Evolutionary conservation across 176 grass and related monocot species (phyloP), one percentile per base, ranked within the genome.

Genomic region (Pontederia paniculata): DNA sequence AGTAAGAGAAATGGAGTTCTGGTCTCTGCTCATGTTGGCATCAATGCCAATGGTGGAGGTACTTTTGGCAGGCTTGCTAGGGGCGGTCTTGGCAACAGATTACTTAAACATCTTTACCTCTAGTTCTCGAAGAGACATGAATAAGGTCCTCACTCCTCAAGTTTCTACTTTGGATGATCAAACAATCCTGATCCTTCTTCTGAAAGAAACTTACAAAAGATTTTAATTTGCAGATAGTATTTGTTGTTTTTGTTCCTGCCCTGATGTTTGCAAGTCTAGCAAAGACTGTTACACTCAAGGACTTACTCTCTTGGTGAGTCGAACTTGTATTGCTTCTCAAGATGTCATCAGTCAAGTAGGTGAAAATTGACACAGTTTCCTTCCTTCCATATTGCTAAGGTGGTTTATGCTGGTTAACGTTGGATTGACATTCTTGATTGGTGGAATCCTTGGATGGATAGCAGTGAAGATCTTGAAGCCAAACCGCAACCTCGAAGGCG

Each of bases 331-430:
- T 4, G 5, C 14, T 50, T 1, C 2, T 4, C 14, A 48, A 9
- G 12, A 65, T 44, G 1, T 60, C 37, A 21, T 12, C 2, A 6
- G 13, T 52, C 49, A 56, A 13, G 50, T 57, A 31, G 23, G 10
- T 45, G 14, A 16, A 17, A 68, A 2, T 46, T 58, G 43, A 70
- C 52, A 47, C 10, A 31, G 31, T 5, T 37, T 54, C 43, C 12
- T 11, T 61, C 25, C 41, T 23, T 8, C 20, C 44, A 9, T 18
- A 47, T 0, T 9, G 18, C 46, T 44, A 45, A 84, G 85, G 85
- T 80, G 85, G 76, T 88, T 84, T 54, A 84, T 89, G 76, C 85
- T 69, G n/a, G 59, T 89, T 48, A 83, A 88, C 31, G 71, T 84
- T 47, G 60, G 60, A 17, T 62, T 89, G 46, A 63, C 68, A 13